Evolutionary conservation across 805 yeast genomes (phyloP), one percentile per base, ranked within the genome.

Genomic region (Myxozyma lipomycoides): DNA sequence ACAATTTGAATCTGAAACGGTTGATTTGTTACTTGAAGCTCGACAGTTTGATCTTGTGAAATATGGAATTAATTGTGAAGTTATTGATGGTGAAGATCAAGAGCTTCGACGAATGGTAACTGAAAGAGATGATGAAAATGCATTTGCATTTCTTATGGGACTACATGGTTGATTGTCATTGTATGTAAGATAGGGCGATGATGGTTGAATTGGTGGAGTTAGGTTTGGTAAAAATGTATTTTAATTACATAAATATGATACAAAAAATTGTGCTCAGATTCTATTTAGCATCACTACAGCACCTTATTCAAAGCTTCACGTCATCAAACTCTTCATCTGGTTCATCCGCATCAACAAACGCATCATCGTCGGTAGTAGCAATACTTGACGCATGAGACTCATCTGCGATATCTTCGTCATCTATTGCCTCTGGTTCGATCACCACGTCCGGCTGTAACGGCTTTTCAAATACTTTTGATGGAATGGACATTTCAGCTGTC

Each of bases 111-210:
- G 49, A 4, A 43, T 23, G 37, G 43, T 37, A 7, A 39, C 48
- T 3, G 43, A 50, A 36, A 45, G 57, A n/a, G 55, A 53, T 2
- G 51, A 52, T 21, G 35, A 32, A 9, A 21, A 25, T 37, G 57
- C 55, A 15, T 30, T 49, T 38, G 47, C 38, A n/a, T 44, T 52
- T 45, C 25, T 52, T 23, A 17, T 24, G 21, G n/a, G 7, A 9
- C 4, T 4, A 25, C 24, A 3, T 34, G 46, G 25, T 9, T 25
- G 18, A n/a, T 38, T 19, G 35, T 25, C 15, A 5, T 40, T 22
- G 22, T 25, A 9, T 30, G 34, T 18, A 21, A 26, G 2, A 10
- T 17, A 7, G 6, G 17, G 6, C 5, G 9, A 18, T 38, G 17
- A 1, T 10, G 12, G 12, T 5, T 12, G 15, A 34, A 17, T 9